Evolutionary conservation across 1,139 yeast genomes (phyloP).

Genomic region (Kodamaea derodonti): DNA sequence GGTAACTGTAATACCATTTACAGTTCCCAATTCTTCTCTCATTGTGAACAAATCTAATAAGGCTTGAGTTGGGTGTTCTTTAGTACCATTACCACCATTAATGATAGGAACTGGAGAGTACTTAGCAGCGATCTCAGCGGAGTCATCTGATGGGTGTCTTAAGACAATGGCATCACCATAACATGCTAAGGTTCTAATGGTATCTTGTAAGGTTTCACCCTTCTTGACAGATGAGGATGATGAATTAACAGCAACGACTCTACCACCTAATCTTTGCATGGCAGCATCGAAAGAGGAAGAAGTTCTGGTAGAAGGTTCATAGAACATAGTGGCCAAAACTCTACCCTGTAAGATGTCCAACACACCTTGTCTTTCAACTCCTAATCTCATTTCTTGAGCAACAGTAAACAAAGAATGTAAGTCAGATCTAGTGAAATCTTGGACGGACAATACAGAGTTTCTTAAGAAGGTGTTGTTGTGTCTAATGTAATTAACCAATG

Average conservation of each 20-base stretch:
- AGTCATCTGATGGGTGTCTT: slow-evolving; percentile 92
- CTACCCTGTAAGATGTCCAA: slow-evolving; percentile 87
- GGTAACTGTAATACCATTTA: slow-evolving; percentile 94
- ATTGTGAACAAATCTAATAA: slow-evolving; percentile 95
- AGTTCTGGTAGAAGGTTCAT: slow-evolving; percentile 98
- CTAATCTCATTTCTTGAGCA: slow-evolving; percentile 97
- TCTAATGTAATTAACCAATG: slow-evolving; percentile 72
- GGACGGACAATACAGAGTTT: slow-evolving; percentile 82
- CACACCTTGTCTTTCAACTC: slow-evolving; percentile 95
- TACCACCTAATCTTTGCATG: slow-evolving; percentile 99
- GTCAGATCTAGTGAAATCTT: slow-evolving; percentile 81
- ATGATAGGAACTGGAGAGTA: slow-evolving; percentile 96
- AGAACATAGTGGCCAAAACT: slow-evolving; percentile 90
- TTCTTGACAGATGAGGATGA: slow-evolving; percentile 89
- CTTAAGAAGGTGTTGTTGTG: slow-evolving; percentile 84
- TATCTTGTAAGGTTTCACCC: slow-evolving; percentile 98
- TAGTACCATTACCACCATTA: slow-evolving; percentile 96
- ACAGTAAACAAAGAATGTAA: slow-evolving; percentile 90
- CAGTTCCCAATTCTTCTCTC: slow-evolving; percentile 98
- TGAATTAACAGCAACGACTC: slow-evolving; percentile 85
- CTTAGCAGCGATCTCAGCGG: slow-evolving; percentile 92
- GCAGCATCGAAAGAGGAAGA: slow-evolving; percentile 97
- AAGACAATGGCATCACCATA: slow-evolving; percentile 96
- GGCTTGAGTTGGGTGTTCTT: slow-evolving; percentile 99
- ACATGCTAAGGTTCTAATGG: slow-evolving; percentile 90